These are phyloP conservation scores for Ceratobasidium sp. DNA, from an alignment of 1,284 basidiomycete genomes.

Conservation along the genomic window DNA sequence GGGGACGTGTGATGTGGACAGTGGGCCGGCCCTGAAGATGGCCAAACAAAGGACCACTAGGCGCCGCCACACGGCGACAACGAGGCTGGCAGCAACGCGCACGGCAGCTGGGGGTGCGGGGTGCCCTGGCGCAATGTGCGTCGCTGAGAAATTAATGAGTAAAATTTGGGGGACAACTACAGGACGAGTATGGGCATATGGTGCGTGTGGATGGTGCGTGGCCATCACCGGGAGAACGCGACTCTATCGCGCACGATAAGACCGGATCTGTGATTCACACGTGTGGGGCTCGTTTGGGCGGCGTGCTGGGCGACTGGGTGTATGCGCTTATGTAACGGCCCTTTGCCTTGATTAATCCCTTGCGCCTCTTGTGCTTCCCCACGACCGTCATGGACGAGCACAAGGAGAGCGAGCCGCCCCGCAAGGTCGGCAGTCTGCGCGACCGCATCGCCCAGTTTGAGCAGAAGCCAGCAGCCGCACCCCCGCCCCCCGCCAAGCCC, in stretches of 20 bases:
- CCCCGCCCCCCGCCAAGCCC: constrained; percentile 50
- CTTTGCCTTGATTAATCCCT: background rate
- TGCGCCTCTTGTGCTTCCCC: background rate
- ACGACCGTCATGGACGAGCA: background rate
- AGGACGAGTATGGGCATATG: background rate
- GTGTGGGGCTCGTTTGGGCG: background rate
- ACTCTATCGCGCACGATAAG: background rate
- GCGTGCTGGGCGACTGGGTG: background rate
- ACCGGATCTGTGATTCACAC: background rate
- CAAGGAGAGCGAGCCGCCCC: constrained; percentile 27
- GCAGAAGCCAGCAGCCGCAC: constrained; percentile 58
- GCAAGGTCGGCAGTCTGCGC: constrained; percentile 65
- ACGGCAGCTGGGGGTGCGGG: background rate
- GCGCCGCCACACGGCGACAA: constrained; percentile 19
- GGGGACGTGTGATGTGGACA: constrained; percentile 33
- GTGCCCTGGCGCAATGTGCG: background rate
- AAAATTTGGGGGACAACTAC: background rate
- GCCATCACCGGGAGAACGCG: background rate
- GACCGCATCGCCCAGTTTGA: constrained; percentile 86
- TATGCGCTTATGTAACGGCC: constrained; percentile 33
- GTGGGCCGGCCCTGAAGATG: background rate
- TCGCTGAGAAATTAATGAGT: background rate
- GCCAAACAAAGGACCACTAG: background rate
- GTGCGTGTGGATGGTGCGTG: background rate
- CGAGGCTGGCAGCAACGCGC: background rate